Base-by-base conservation (phyloP, 331 rosid genomes). In the Saraca asoca region DNA sequence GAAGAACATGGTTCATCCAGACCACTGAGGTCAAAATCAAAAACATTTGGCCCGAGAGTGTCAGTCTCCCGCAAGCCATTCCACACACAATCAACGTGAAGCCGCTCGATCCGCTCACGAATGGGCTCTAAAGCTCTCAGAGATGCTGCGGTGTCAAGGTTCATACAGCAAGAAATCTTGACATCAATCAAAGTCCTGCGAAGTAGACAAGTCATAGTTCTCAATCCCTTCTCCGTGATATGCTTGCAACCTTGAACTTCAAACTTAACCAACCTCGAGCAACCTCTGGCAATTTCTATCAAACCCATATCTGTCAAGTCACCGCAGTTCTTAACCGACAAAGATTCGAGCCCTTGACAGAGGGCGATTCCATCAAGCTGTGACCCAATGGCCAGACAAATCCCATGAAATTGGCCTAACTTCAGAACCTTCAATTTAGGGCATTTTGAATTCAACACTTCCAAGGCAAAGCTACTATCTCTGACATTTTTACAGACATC, bases 21-120 rank as follows among this genome's bases (percentile, higher is more conserved):
- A 45, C 73, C 64, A 37, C 70, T 70, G 61, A 79, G 78, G 70
- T 66, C 87, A 61, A 76, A 74, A 75, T 55, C 53, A 20, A 34
- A 43, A n/a, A 71, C 58, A 18, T 62, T 60, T 37, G 66, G 64
- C 15, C 81, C 78, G 14, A 68, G 52, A 73, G 18, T 71, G 12
- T 72, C 84, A 31, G 57, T 78, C 64, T 75, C 83, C 45, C 51
- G 74, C 64, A 68, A 52, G 48, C 58, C 63, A 45, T 72, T 75
- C 97, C 98, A 93, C 33, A 93, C 78, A 58, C 98, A 93, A 68
- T 93, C 98, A 24, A 90, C 67, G 38, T 90, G 98, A 58, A 93
- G 95, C 43, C 96, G 80, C 69, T 74, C 84, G 69, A 93, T 76
- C 70, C 86, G 79, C 52, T 80, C 83, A 0, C 82, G 81, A 63